A percentile compares a stretch with the other conserved stretches of the same genome.
These are phyloP conservation scores for Emiliania huxleyi DNA, from an alignment of 78 protist species.

Conservation along the genomic window DNA sequence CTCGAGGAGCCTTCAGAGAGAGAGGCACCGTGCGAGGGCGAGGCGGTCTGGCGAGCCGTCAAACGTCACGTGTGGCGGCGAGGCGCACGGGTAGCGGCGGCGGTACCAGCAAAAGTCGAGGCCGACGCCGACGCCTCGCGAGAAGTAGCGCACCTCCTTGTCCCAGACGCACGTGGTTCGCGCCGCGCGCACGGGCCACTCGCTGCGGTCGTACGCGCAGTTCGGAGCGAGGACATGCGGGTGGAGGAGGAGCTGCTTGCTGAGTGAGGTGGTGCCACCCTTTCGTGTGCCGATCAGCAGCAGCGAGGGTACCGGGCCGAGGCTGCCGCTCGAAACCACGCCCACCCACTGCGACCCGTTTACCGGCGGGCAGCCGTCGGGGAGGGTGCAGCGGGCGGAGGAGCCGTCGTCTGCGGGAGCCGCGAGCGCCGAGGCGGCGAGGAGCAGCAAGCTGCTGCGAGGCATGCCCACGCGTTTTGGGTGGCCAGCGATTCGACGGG, in stretches of 20 bases:
- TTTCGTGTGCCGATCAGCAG: not conserved
- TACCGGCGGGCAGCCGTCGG: too few relatives aligned
- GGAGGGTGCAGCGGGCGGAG: too few relatives aligned
- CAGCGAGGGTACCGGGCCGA: not conserved
- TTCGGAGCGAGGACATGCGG: not conserved
- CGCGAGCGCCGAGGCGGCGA: too few relatives aligned
- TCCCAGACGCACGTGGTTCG: not conserved
- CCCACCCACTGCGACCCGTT: too few relatives aligned
- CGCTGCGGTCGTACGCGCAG: not conserved
- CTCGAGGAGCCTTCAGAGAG: too few relatives aligned
- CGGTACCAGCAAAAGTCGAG: constrained; percentile 3
- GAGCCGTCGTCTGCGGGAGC: too few relatives aligned
- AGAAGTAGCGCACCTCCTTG: constrained; percentile 4
- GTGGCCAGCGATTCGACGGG: too few relatives aligned
- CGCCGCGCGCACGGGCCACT: not conserved
- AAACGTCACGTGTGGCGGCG: not conserved
- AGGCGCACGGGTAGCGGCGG: not conserved
- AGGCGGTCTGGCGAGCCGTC: not conserved
- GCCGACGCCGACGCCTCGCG: not conserved
- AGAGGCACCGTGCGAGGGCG: too few relatives aligned
- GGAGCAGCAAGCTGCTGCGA: too few relatives aligned
- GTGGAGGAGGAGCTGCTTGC: not conserved
- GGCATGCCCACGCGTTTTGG: too few relatives aligned
- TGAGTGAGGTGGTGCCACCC: not conserved
- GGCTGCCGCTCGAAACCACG: too few relatives aligned